These are phyloP conservation scores for Gastrolobium bilobum DNA, from an alignment of 306 rosid species.

Conservation along the genomic window DNA sequence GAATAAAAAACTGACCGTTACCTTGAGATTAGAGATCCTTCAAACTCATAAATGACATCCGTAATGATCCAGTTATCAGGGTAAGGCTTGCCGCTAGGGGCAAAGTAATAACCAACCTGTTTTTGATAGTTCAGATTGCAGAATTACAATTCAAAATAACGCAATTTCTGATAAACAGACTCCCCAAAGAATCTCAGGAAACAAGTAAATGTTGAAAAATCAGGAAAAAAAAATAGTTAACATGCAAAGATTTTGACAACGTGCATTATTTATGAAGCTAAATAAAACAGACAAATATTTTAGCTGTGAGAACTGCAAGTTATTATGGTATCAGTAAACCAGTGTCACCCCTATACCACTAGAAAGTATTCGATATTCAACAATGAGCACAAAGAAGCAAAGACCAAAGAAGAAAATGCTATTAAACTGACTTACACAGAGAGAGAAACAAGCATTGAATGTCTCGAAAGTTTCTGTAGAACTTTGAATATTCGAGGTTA, in stretches of 20 bases:
- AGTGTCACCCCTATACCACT: constrained; percentile 28
- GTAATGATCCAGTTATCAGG: constrained; percentile 99
- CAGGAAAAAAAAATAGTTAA: constrained; percentile 26
- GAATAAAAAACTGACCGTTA: constrained; percentile 43
- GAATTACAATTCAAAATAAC: constrained; percentile 57
- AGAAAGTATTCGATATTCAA: constrained; percentile 31
- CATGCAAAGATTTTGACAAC: constrained; percentile 13
- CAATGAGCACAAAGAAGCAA: constrained; percentile 39
- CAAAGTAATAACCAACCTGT: constrained; percentile 99
- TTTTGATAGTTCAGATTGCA: constrained; percentile 60
- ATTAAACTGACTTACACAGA: constrained; percentile 11
- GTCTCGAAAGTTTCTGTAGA: constrained; percentile 31
- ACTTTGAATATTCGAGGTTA: constrained; percentile 9
- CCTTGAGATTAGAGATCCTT: constrained; percentile 92
- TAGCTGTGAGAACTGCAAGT: neutral
- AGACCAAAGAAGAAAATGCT: neutral
- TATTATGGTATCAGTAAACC: constrained; percentile 29
- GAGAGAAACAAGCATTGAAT: constrained; percentile 14
- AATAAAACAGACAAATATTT: constrained; percentile 27
- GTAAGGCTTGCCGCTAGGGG: constrained; percentile 99
- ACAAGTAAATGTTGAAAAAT: constrained; percentile 44
- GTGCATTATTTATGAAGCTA: constrained; percentile 38
- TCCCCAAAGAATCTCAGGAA: constrained; percentile 47
- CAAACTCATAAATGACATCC: constrained; percentile 80
- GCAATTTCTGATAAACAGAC: constrained; percentile 47